Evolutionary conservation across 2,329 filamentous ascomycete species (phyloP).

Genomic region (Cadophora malorum): DNA sequence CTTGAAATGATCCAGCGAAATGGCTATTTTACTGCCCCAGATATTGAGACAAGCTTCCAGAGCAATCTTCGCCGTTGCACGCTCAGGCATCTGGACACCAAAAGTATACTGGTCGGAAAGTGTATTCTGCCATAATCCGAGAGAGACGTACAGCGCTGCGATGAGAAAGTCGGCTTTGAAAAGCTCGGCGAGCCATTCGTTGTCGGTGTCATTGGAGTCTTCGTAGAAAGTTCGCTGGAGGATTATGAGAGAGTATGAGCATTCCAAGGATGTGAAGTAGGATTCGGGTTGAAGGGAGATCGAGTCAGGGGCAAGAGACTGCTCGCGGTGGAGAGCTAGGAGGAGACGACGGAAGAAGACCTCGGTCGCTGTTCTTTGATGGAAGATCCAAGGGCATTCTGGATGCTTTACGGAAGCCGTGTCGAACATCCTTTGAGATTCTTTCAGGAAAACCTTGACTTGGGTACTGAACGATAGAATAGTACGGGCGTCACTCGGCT

Average conservation of each 20-base stretch:
- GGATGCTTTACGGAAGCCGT: not conserved
- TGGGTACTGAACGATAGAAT: not conserved
- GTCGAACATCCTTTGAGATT: not conserved
- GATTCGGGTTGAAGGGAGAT: not conserved
- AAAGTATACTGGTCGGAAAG: not conserved
- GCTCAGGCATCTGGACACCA: not conserved
- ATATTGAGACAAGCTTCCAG: not conserved
- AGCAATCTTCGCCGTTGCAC: not conserved
- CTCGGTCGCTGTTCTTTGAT: not conserved
- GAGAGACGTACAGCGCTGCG: not conserved
- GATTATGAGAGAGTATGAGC: not conserved
- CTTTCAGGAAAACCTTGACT: not conserved
- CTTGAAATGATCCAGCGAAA: not conserved
- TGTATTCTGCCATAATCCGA: not conserved
- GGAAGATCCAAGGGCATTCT: not conserved
- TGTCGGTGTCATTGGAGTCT: not conserved
- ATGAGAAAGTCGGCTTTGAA: slow-evolving; percentile 3
- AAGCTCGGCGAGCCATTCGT: slow-evolving; percentile 2
- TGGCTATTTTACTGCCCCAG: not conserved
- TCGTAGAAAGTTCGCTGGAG: not conserved
- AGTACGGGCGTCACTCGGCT: not conserved
- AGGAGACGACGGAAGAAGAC: not conserved
- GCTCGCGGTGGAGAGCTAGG: not conserved
- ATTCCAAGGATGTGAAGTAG: not conserved
- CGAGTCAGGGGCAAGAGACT: not conserved